These are phyloP conservation scores for Russula lepida DNA, from an alignment of 768 basidiomycete species.

Conservation along the genomic window DNA sequence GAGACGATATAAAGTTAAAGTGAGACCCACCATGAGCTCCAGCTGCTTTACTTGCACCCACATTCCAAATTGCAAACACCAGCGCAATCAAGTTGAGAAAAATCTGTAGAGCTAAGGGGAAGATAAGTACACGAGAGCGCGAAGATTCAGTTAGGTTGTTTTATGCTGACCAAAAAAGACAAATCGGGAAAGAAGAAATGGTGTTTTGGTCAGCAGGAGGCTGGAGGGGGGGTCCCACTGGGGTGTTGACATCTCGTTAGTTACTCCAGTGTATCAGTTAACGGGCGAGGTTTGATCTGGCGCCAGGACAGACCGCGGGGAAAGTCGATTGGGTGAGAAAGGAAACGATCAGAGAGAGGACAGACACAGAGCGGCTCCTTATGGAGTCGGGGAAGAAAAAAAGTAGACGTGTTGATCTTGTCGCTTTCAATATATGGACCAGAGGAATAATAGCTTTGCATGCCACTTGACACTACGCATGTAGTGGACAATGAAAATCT, in stretches of 20 bases:
- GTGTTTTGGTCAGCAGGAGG: slow-evolving; percentile 33
- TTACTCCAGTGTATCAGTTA: neutral
- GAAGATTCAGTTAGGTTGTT: slow-evolving; percentile 19
- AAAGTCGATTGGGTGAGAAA: neutral
- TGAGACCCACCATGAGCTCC: slow-evolving; percentile 1
- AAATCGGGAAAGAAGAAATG: slow-evolving; percentile 49
- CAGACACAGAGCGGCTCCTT: neutral
- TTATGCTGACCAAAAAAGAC: slow-evolving; percentile 39
- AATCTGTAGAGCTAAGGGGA: slow-evolving; percentile 34
- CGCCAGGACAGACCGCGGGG: neutral
- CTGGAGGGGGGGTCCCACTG: neutral
- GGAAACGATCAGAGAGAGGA: neutral
- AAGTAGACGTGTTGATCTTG: neutral
- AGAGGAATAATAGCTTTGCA: neutral
- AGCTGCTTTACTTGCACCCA: slow-evolving; percentile 10
- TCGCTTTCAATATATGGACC: neutral
- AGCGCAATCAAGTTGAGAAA: slow-evolving; percentile 24
- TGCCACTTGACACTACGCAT: neutral
- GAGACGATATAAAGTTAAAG: neutral
- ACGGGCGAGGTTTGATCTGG: neutral
- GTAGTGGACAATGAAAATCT: neutral
- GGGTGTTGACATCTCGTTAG: neutral
- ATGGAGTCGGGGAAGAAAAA: neutral
- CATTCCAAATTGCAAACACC: slow-evolving; percentile 17
- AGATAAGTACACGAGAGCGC: neutral